Evolutionary conservation across 352 stramenopile species (phyloP).

Genomic region (Pseudoperonospora humuli): DNA sequence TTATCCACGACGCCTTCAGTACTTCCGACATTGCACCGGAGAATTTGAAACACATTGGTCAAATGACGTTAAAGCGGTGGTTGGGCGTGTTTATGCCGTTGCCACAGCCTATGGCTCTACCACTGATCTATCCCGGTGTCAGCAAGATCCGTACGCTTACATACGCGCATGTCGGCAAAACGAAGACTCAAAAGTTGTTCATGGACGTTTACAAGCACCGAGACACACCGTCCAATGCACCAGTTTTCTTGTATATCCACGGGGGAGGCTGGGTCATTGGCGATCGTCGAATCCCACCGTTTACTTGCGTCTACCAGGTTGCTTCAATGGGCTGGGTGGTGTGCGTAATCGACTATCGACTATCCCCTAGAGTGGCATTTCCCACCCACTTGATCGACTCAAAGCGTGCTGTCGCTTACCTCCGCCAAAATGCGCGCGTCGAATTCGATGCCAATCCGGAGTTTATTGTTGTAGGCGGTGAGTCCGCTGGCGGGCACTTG

Average conservation of each 20-base stretch:
- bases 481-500: constrained; percentile 55
- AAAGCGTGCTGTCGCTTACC: constrained; percentile 53
- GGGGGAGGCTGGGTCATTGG: constrained; percentile 59
- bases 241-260: constrained; percentile 63
- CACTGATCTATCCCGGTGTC: constrained; percentile 39
- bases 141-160: constrained; percentile 31
- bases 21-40: constrained; percentile 27
- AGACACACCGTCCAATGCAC: constrained; percentile 32
- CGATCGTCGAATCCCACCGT: constrained; percentile 39
- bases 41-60: constrained; percentile 29
- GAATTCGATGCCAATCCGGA: constrained; percentile 34
- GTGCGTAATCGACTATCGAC: constrained; percentile 62
- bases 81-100: constrained; percentile 45
- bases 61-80: constrained; percentile 39
- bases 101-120: constrained; percentile 38
- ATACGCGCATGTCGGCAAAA: constrained; percentile 53
- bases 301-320: constrained; percentile 47
- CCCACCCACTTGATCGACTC: constrained; percentile 54
- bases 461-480: constrained; percentile 55
- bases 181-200: constrained; percentile 34
- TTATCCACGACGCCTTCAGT: constrained; percentile 30
- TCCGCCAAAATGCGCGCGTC: constrained; percentile 27
- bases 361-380: constrained; percentile 52
- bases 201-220: constrained; percentile 63
- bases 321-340: constrained; percentile 52